Percentiles rank a stretch among this genome's conserved stretches.
phyloP scores from a whole-genome alignment of 192 early-diverging fungal species.

The Gorgonomyces haynaldii region DNA sequence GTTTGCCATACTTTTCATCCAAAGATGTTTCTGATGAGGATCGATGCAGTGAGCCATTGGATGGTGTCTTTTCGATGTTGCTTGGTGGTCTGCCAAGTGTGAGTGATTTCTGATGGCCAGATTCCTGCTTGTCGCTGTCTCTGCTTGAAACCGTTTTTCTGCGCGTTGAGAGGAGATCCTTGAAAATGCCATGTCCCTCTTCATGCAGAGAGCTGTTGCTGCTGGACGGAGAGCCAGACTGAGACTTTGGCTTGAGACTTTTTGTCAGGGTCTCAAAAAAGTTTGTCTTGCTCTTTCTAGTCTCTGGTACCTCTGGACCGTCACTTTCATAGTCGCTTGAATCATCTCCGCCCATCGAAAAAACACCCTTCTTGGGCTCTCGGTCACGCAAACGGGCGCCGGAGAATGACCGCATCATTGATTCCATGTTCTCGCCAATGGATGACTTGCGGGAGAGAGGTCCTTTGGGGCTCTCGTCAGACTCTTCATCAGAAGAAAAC shows the following conservation, averaged over 20 bases:
- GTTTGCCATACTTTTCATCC: constrained; percentile 76
- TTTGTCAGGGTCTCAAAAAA: too few species aligned
- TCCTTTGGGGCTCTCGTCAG: not conserved
- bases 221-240: not conserved
- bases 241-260: not conserved
- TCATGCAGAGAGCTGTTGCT: too few species aligned
- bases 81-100: not conserved
- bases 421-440: not conserved
- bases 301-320: not conserved
- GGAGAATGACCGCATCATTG: not conserved
- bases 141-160: not conserved
- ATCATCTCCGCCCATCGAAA: not conserved
- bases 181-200: too few species aligned
- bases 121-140: not conserved
- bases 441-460: not conserved
- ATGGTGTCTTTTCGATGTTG: not conserved
- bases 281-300: constrained; percentile 1
- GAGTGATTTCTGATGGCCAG: not conserved
- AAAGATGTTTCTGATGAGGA: constrained; percentile 32
- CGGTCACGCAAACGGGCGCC: not conserved
- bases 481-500: constrained; percentile 3
- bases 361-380: not conserved
- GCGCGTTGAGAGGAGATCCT: not conserved
- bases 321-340: constrained; percentile 6
- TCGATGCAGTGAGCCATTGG: constrained; percentile 5